phyloP scores from a whole-genome alignment of 257 asterid genomes.

The Petunia secreta region DNA sequence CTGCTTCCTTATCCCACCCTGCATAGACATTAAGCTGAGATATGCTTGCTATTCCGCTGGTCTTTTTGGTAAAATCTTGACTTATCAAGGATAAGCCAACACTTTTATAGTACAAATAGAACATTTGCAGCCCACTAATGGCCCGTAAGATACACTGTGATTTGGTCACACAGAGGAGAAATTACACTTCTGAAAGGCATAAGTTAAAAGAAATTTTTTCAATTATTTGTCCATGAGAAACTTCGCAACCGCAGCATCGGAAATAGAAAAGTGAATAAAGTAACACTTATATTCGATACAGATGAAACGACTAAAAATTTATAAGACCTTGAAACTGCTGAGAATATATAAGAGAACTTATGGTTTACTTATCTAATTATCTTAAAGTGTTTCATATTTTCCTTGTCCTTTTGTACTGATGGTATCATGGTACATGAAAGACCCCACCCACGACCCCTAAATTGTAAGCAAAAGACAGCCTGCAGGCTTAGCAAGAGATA shows the following conservation, averaged over 20 bases:
- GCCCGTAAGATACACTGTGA: not conserved
- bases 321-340: not conserved
- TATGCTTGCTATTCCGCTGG: not conserved
- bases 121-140: not conserved
- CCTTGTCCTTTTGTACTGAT: not conserved
- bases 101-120: not conserved
- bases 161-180: not conserved
- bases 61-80: not conserved
- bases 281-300: not conserved
- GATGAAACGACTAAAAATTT: not conserved
- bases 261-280: not conserved
- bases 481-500: not conserved
- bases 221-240: not conserved
- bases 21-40: not conserved
- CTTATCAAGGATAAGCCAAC: not conserved
- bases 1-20: not conserved
- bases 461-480: not conserved
- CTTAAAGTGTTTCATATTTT: not conserved
- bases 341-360: constrained; percentile 4
- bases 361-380: not conserved
- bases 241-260: not conserved
- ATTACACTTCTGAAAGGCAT: not conserved
- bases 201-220: too few relatives aligned
- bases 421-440: not conserved
- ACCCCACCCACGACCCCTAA: not conserved